A percentile compares a stretch with the other conserved stretches of the same genome.
Conservation (phyloP, 2,329 filamentous ascomycete species). For the Hypoxylon sp. region DNA sequence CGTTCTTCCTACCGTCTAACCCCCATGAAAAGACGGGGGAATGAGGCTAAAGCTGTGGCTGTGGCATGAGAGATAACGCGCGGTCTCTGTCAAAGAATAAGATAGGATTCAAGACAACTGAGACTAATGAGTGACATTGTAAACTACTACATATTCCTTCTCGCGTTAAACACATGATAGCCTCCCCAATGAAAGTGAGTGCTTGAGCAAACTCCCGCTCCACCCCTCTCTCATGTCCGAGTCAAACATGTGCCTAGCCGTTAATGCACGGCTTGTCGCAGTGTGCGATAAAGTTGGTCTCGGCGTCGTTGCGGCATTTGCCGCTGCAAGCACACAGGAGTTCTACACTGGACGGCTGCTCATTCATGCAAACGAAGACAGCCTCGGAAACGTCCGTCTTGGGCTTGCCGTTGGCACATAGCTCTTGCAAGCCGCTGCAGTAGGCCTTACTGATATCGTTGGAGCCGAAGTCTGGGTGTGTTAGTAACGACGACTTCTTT, state of each 20-base stretch:
- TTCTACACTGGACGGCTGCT: slow-evolving; percentile 51
- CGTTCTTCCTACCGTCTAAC: background rate
- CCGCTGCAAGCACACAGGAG: slow-evolving; percentile 53
- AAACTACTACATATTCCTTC: slow-evolving; percentile 25
- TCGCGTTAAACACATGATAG: slow-evolving; percentile 17
- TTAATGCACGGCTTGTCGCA: slow-evolving; percentile 54
- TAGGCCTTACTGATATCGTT: slow-evolving; percentile 51
- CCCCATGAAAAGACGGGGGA: background rate
- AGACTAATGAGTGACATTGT: slow-evolving; percentile 30
- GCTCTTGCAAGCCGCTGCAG: slow-evolving; percentile 50
- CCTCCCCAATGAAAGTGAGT: slow-evolving; percentile 20
- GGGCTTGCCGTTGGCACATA: slow-evolving; percentile 48
- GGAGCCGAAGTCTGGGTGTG: slow-evolving; percentile 49
- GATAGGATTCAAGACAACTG: slow-evolving; percentile 21
- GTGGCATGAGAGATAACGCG: background rate
- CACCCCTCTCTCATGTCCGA: background rate
- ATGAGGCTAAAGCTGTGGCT: slow-evolving; percentile 15
- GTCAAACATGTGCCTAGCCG: slow-evolving; percentile 11
- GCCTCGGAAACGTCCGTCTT: slow-evolving; percentile 51
- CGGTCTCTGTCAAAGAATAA: background rate
- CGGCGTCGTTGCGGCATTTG: slow-evolving; percentile 52
- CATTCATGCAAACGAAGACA: slow-evolving; percentile 54
- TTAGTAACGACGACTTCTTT: slow-evolving; percentile 8
- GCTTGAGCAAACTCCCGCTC: slow-evolving; percentile 16
- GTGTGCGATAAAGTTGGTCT: slow-evolving; percentile 53